These are phyloP conservation scores for Chlorencoelia australis DNA, from an alignment of 2,329 filamentous ascomycete species.

Conservation along the genomic window DNA sequence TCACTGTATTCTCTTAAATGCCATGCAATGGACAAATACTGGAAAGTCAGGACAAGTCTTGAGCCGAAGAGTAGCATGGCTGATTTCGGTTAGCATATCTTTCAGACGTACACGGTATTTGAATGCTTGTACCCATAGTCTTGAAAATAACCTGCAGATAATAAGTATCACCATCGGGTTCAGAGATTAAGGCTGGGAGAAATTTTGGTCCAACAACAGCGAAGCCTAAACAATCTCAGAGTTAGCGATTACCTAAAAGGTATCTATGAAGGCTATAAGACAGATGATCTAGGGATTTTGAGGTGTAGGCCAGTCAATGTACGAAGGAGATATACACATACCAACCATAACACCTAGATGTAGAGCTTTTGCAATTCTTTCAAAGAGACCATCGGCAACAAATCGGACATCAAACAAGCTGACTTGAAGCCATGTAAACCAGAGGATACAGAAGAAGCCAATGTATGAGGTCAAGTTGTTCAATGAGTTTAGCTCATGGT, in stretches of 20 bases:
- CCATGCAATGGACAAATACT: constrained; percentile 31
- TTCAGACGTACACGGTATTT: too few relatives aligned
- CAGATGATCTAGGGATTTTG: not conserved
- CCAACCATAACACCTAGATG: constrained; percentile 43
- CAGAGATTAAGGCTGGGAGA: not conserved
- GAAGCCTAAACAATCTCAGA: too few relatives aligned
- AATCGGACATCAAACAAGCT: constrained; percentile 49
- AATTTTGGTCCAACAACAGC: constrained; percentile 3
- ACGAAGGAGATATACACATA: too few relatives aligned
- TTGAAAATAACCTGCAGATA: too few relatives aligned
- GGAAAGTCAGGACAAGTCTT: constrained; percentile 27
- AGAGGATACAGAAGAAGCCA: constrained; percentile 39
- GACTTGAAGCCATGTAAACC: constrained; percentile 51
- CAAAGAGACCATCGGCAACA: constrained; percentile 43
- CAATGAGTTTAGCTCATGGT: constrained; percentile 43
- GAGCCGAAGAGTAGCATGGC: constrained; percentile 9
- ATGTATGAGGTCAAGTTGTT: constrained; percentile 38
- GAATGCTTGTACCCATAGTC: too few relatives aligned
- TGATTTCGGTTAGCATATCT: too few relatives aligned
- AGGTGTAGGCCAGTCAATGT: constrained; percentile 26
- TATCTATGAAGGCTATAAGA: too few relatives aligned
- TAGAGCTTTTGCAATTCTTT: constrained; percentile 40
- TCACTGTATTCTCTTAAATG: constrained; percentile 17
- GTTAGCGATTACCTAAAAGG: too few relatives aligned
- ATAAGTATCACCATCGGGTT: too few relatives aligned